Base-by-base conservation (phyloP, 345 rosid genomes). In the Crucihimalaya himalaica region DNA sequence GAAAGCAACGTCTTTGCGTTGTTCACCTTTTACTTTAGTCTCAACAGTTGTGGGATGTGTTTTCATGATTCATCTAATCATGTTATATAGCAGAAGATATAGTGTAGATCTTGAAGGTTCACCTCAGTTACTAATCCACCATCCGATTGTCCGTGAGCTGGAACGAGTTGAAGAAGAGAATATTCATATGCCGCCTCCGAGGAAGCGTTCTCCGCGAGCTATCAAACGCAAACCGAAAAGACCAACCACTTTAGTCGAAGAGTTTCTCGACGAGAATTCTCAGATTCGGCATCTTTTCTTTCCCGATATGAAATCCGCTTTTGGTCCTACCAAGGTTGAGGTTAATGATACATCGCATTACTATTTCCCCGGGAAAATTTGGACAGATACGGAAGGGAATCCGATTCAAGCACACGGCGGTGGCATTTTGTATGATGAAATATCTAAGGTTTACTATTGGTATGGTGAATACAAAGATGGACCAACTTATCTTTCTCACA, bases 381-480 rank as follows among this genome's bases (percentile, higher is more conserved):
- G 99, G 99, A 74, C 87, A 75, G 99, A 95, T 63, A 92, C 96
- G 0, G 97, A 95, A 51, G 97, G 99, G 58, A 84, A 83, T 73
- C 99, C 97, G 40, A 92, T 95, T 76, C 99, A 95, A 83, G 97
- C 97, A 20, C 99, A 92, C 56, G 99, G 97, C 66, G 97, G 97
- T 16, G 93, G 93, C 42, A 81, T 91, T 57, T 62, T 94, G 27
- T 89, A 81, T 53, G 96, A 94, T 72, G 85, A 88, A 34, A 76
- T 51, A 15, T 91, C 90, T 0, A 58, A 60, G 27, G 72, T 79
- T 28, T 89, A 91, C 78, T 94, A 86, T 68, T 94, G 97, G 98
- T 94, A 94, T 72, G 98, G 95, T 46, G 97, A 94, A 82, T 89
- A 88, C 66, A 94, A 94, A 82, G 95, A 95, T 78, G 97, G 99